Evolutionary conservation across 2,329 filamentous ascomycete species (phyloP), one percentile per base, ranked within the genome.

Genomic region (Didymella sp.): DNA sequence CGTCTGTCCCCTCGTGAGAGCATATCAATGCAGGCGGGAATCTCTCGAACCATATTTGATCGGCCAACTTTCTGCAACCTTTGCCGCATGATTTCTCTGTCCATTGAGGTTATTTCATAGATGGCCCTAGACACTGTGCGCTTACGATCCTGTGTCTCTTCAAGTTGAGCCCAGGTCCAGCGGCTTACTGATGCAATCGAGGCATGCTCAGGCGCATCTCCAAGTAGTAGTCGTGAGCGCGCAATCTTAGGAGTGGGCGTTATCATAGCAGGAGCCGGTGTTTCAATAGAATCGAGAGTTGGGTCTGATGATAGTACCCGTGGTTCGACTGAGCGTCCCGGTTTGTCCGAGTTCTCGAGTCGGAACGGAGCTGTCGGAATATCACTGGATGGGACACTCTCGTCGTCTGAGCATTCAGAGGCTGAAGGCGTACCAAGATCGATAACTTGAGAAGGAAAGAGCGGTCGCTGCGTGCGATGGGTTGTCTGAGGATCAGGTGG

Each of bases 101-200:
- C 61, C 9, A 49, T 27, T 2, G 40, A n/a, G 9, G 21, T 48
- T 57, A 78, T 67, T 11, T 76, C 69, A 7, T 63, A 56, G 1
- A 83, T 63, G 2, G 77, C 59, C 48, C 80, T 79, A 45, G 81
- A 76, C 21, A 83, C 60, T 1, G 81, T 65, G 6, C 79, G 74
- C 35, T 78, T 76, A 11, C 80, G 71, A 58, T 84, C 80, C 8
- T 59, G 40, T 2, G 71, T 67, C 8, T 73, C 69, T 33, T 76
- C 63, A 4, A 84, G 67, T 1, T 73, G 51, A 3, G 60, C 50
- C 71, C 74, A 80, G 4, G 58, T 51, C 70, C 78, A 76, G n/a
- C 58, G 50, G 11, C 60, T 57, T 15, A 73, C 62, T 12, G 67
- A 64, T 2, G 51, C 30, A 6, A 73, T 64, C 0, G 71, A 74